Conservation (phyloP, 495 filamentous ascomycete species). For the Hypoxylon subgilvum region DNA sequence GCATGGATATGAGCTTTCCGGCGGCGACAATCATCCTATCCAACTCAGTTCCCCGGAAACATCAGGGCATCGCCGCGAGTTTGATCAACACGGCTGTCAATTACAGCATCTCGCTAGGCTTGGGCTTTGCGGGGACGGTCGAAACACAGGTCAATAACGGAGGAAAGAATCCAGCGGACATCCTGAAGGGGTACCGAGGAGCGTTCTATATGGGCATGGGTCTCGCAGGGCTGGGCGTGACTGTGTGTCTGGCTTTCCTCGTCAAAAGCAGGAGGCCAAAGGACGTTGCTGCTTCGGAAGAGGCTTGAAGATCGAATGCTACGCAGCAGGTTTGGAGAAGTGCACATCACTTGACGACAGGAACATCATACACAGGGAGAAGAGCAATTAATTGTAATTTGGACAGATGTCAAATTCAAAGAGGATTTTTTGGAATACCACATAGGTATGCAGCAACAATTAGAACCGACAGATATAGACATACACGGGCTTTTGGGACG, state of each 20-base stretch:
- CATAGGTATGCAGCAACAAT: not conserved
- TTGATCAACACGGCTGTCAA: conserved; percentile 53
- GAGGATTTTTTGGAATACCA: no score
- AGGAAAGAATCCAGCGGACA: conserved; percentile 37
- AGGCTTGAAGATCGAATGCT: conserved; percentile 9
- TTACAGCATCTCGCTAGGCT: conserved; percentile 54
- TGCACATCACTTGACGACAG: no score
- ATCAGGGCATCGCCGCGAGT: conserved; percentile 54
- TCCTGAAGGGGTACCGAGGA: conserved; percentile 47
- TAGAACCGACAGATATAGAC: no score
- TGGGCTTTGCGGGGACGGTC: conserved; percentile 56
- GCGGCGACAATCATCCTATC: conserved; percentile 49
- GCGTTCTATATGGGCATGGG: conserved; percentile 45
- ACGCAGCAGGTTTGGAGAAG: no score
- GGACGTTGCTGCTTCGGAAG: not conserved
- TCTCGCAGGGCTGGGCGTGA: conserved; percentile 39
- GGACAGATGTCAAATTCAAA: no score
- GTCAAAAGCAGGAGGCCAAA: conserved; percentile 19
- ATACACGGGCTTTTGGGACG: no score
- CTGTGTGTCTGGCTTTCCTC: conserved; percentile 26
- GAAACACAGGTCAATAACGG: conserved; percentile 48
- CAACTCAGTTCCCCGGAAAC: conserved; percentile 45
- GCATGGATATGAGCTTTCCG: conserved; percentile 58
- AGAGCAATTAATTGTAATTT: no score
- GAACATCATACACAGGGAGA: no score